Evolutionary conservation across 2,329 filamentous ascomycete species (phyloP).

Genomic region (Xylaria sp.): DNA sequence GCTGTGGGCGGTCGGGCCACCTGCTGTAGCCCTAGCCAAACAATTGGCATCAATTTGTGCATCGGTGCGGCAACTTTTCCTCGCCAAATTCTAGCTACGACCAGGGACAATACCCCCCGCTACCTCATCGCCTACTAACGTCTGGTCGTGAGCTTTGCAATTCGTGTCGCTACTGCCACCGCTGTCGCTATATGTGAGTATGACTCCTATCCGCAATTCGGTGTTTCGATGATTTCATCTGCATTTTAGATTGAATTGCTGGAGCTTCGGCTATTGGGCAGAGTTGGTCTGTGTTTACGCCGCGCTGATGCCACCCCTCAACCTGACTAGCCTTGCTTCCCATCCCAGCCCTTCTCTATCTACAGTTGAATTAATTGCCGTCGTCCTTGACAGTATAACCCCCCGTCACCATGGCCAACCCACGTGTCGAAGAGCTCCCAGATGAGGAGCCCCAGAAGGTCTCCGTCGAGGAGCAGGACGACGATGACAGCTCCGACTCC

Average conservation of each 20-base stretch:
- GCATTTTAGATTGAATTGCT: not conserved
- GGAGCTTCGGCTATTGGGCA: not conserved
- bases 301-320: conserved; percentile 19
- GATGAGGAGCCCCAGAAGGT: conserved; percentile 88
- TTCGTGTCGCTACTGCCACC: not conserved
- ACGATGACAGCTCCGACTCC: conserved; percentile 76
- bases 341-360: conserved; percentile 27
- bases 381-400: conserved; percentile 17
- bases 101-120: conserved; percentile 34
- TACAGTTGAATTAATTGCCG: conserved; percentile 20
- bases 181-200: conserved; percentile 25
- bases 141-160: conserved; percentile 18
- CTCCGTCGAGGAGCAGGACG: conserved; percentile 78
- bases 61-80: conserved; percentile 38
- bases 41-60: conserved; percentile 43
- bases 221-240: not conserved
- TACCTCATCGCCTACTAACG: conserved; percentile 33
- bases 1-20: conserved; percentile 37
- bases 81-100: conserved; percentile 38
- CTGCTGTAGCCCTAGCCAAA: conserved; percentile 42
- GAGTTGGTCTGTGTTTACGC: conserved; percentile 23
- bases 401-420: conserved; percentile 81
- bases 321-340: conserved; percentile 35
- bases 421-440: conserved; percentile 95
- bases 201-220: conserved; percentile 9